Conservation (phyloP, 805 yeast species). For the Brettanomyces anomalus region DNA sequence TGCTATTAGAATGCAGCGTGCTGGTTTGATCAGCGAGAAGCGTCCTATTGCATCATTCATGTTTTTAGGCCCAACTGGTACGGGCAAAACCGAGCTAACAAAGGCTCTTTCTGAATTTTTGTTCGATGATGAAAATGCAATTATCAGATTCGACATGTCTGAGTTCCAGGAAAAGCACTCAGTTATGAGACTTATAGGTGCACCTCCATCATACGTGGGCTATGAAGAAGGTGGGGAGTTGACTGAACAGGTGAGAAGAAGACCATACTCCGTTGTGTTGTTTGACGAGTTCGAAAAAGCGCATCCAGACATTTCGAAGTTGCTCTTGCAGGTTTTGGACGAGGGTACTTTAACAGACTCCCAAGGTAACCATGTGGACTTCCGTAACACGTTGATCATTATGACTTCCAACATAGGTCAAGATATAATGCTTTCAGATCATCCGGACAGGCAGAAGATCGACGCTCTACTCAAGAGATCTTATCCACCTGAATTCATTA, state of each 20-base stretch:
- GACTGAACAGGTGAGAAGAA: conserved; percentile 92
- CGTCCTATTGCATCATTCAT: conserved; percentile 95
- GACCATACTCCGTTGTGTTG: conserved; percentile 86
- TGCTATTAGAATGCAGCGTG: conserved; percentile 93
- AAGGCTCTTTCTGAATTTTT: conserved; percentile 87
- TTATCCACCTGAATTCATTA: conserved; percentile 93
- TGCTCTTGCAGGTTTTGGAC: conserved; percentile 84
- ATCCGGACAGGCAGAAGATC: conserved; percentile 52
- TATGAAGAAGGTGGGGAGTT: conserved; percentile 94
- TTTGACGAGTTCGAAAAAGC: conserved; percentile 98
- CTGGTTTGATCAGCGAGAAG: conserved; percentile 89
- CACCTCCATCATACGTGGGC: conserved; percentile 97
- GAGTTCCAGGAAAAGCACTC: conserved; percentile 95
- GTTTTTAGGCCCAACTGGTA: conserved; percentile 98
- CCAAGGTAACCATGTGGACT: conserved; percentile 89
- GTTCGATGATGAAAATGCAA: conserved; percentile 81
- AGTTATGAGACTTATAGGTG: conserved; percentile 85
- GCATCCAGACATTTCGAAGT: conserved; percentile 88
- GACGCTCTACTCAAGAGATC: conserved; percentile 56
- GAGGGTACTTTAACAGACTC: conserved; percentile 94
- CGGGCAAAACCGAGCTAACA: conserved; percentile 95
- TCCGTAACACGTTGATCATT: conserved; percentile 88
- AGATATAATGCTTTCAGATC: conserved; percentile 67
- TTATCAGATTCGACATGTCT: conserved; percentile 93
- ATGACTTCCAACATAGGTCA: conserved; percentile 98